A percentile compares a stretch with the other conserved stretches of the same genome.
These are phyloP conservation scores for Obelidium mucronatum DNA, from an alignment of 192 early-diverging fungal species.

Conservation along the genomic window DNA sequence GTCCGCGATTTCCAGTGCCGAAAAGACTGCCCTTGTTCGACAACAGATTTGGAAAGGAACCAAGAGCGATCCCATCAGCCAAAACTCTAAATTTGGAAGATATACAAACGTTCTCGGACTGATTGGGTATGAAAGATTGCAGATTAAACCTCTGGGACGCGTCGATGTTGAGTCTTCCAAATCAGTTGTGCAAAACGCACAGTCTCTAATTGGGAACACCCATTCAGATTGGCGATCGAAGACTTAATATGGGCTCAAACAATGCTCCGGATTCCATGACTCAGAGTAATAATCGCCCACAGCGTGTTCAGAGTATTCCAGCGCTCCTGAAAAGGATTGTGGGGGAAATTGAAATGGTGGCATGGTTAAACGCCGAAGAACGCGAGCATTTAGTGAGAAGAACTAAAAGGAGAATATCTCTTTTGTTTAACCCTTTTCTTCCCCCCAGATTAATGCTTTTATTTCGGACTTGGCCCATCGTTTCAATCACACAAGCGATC, in stretches of 20 bases:
- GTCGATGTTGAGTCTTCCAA: slow-evolving; percentile 49
- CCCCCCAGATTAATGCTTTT: slow-evolving; percentile 49
- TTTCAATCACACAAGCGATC: slow-evolving; percentile 47
- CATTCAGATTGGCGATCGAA: slow-evolving; percentile 17
- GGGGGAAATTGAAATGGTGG: slow-evolving; percentile 42
- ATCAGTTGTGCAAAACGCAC: neutral
- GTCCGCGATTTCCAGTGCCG: slow-evolving; percentile 30
- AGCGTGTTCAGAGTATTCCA: slow-evolving; percentile 21
- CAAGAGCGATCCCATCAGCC: slow-evolving; percentile 12
- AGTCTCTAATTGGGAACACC: neutral
- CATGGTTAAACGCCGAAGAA: slow-evolving; percentile 46
- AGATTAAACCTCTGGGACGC: slow-evolving; percentile 41
- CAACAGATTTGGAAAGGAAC: slow-evolving; percentile 37
- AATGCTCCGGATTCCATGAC: slow-evolving; percentile 15
- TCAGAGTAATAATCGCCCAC: neutral
- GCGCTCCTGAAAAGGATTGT: slow-evolving; percentile 41
- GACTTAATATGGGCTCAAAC: neutral
- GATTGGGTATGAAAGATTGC: slow-evolving; percentile 44
- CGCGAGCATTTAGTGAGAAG: slow-evolving; percentile 35
- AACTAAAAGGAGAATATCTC: too few relatives aligned
- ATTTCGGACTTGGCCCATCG: slow-evolving; percentile 53
- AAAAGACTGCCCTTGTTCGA: slow-evolving; percentile 40
- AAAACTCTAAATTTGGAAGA: slow-evolving; percentile 34
- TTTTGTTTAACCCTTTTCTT: neutral
- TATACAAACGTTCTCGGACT: slow-evolving; percentile 41